A percentile compares a stretch with the other conserved stretches of the same genome.
Conservation (phyloP, 306 rosid species). For the Canavalia ensiformis region DNA sequence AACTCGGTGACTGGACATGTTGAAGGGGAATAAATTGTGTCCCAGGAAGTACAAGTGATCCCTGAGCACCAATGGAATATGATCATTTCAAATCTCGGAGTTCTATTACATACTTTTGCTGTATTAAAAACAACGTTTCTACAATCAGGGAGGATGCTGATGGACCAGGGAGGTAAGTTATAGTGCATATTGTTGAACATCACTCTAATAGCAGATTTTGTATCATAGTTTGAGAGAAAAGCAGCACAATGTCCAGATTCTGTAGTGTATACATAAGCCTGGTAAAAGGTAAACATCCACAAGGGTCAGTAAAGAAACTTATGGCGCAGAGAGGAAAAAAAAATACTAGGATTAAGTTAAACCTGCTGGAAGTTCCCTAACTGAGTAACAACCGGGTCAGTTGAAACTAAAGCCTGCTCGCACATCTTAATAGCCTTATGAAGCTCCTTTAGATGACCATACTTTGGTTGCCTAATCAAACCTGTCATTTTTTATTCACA, state of each 20-base stretch:
- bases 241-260: conserved; percentile 92
- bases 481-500: conserved; percentile 60
- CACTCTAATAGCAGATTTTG: conserved; percentile 80
- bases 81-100: conserved; percentile 26
- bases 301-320: conserved; percentile 48
- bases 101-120: conserved; percentile 73
- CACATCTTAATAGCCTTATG: conserved; percentile 87
- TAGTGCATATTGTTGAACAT: conserved; percentile 98
- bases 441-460: conserved; percentile 97
- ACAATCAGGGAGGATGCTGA: conserved; percentile 97
- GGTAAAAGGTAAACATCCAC: conserved; percentile 45
- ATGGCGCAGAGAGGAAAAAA: not conserved
- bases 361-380: conserved; percentile 96
- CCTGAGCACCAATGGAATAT: conserved; percentile 25
- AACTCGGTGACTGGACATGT: conserved; percentile 17
- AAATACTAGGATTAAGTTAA: conserved; percentile 26
- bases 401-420: conserved; percentile 82
- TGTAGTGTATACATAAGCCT: conserved; percentile 87
- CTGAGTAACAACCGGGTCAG: conserved; percentile 86
- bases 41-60: conserved; percentile 36
- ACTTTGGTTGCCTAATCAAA: conserved; percentile 93
- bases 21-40: conserved; percentile 33
- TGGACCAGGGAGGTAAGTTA: conserved; percentile 96
- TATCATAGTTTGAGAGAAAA: conserved; percentile 86
- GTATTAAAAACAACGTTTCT: conserved; percentile 91